Evolutionary conservation across 1,284 basidiomycete species (phyloP).

Genomic region (Farysia itapuensis): DNA sequence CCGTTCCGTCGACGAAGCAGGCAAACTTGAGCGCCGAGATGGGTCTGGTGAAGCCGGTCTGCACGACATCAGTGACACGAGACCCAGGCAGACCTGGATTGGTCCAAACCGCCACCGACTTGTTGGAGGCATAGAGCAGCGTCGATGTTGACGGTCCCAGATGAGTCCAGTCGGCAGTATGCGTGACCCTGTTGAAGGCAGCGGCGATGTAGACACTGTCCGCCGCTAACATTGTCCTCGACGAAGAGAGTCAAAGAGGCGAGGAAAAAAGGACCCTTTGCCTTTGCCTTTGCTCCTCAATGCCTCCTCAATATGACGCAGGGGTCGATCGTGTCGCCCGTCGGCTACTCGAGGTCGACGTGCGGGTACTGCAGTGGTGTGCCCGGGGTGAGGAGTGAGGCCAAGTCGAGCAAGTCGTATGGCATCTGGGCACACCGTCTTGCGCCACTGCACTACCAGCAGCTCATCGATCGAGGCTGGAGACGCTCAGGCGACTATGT

Average conservation of each 20-base stretch:
- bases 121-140: slow-evolving; percentile 50
- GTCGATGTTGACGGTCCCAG: slow-evolving; percentile 6
- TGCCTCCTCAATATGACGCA: too few relatives aligned
- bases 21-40: slow-evolving; percentile 44
- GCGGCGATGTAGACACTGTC: slow-evolving; percentile 47
- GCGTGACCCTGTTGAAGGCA: slow-evolving; percentile 48
- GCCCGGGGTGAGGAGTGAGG: slow-evolving; percentile 50
- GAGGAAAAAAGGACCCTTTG: too few relatives aligned
- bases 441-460: slow-evolving; percentile 44
- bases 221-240: too few relatives aligned
- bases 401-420: slow-evolving; percentile 59
- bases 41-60: slow-evolving; percentile 27
- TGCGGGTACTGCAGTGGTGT: slow-evolving; percentile 63
- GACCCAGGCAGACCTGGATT: slow-evolving; percentile 13
- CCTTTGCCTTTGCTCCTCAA: too few relatives aligned
- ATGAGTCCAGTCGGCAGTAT: slow-evolving; percentile 49
- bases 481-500: slow-evolving; percentile 49
- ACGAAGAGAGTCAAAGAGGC: too few relatives aligned
- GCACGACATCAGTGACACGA: slow-evolving; percentile 20
- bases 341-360: slow-evolving; percentile 61
- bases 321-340: slow-evolving; percentile 56
- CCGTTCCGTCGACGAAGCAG: slow-evolving; percentile 1
- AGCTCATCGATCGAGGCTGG: slow-evolving; percentile 52
- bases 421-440: slow-evolving; percentile 55
- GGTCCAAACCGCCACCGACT: slow-evolving; percentile 42